These are phyloP conservation scores for Rubia tinctorum DNA, from an alignment of 305 asterid genomes.

Conservation along the genomic window DNA sequence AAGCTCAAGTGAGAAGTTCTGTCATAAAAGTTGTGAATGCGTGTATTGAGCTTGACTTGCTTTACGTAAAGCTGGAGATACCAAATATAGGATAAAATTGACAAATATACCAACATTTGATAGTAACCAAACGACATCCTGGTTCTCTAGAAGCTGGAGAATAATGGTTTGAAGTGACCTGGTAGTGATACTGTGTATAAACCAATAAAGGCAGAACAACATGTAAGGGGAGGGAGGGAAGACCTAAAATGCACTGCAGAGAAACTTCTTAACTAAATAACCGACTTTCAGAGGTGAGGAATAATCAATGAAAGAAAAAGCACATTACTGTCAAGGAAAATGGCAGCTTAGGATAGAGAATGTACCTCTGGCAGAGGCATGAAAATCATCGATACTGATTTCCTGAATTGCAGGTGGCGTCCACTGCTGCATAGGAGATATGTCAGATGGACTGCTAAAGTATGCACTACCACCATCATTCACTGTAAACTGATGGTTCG, in stretches of 20 bases:
- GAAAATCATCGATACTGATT: constrained; percentile 67
- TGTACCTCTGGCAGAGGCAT: constrained; percentile 68
- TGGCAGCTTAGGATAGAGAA: not conserved
- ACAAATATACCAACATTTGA: not conserved
- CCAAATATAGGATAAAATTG: not conserved
- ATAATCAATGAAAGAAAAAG: not conserved
- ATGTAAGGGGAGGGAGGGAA: not conserved
- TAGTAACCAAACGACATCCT: not conserved
- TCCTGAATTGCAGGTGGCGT: constrained; percentile 87
- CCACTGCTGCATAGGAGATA: constrained; percentile 84
- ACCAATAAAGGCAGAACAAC: not conserved
- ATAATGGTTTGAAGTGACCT: not conserved
- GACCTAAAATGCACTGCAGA: not conserved
- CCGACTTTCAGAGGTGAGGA: not conserved
- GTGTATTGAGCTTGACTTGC: not conserved
- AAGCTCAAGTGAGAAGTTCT: not conserved
- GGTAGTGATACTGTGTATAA: not conserved
- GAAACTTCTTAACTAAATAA: not conserved
- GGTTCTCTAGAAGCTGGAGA: not conserved
- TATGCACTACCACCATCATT: constrained; percentile 73
- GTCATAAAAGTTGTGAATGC: not conserved
- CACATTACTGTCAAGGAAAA: not conserved
- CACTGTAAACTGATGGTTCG: constrained; percentile 46
- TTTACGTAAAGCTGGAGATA: not conserved
- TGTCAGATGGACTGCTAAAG: constrained; percentile 81